A percentile compares a stretch with the other conserved stretches of the same genome.
Conservation (phyloP, 345 rosid species). For the Gossypium arboreum region DNA sequence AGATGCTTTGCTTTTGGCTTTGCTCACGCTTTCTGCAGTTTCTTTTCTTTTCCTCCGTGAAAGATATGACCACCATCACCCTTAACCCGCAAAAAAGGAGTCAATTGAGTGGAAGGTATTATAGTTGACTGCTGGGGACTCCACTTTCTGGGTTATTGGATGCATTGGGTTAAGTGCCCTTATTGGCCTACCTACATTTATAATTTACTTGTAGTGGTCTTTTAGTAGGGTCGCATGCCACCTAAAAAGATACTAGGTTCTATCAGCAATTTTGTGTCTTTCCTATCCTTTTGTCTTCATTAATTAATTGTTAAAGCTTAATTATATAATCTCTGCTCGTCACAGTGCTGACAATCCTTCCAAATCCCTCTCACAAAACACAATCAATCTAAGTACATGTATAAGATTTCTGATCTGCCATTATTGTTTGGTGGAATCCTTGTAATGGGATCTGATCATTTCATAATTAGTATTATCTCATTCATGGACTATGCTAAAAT, state of each 20-base stretch:
- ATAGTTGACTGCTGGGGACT: slow-evolving; percentile 15
- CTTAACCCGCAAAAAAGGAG: slow-evolving; percentile 4
- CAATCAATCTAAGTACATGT: not conserved
- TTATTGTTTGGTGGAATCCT: slow-evolving; percentile 4
- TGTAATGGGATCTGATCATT: not conserved
- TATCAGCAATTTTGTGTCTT: not conserved
- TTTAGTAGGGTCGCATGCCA: slow-evolving; percentile 13
- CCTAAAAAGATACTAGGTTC: slow-evolving; percentile 18
- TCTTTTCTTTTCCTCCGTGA: not conserved
- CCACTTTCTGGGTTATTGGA: slow-evolving; percentile 19
- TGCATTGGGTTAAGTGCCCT: slow-evolving; percentile 19
- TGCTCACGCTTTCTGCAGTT: slow-evolving; percentile 13
- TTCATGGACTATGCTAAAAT: not conserved
- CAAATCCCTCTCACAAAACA: slow-evolving; percentile 3
- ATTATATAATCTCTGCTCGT: not conserved
- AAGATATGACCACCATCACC: not conserved
- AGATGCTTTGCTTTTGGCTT: slow-evolving; percentile 7
- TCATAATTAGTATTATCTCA: not conserved
- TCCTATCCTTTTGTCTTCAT: not conserved
- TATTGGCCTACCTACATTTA: slow-evolving; percentile 22
- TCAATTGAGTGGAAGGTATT: slow-evolving; percentile 15
- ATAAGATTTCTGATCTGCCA: not conserved
- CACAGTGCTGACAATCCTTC: slow-evolving; percentile 12
- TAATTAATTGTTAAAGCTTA: not conserved
- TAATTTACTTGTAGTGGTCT: slow-evolving; percentile 2